Evolutionary conservation across 768 basidiomycete genomes (phyloP), one percentile per base, ranked within the genome.

Genomic region (Xerocomellus dryophilus): DNA sequence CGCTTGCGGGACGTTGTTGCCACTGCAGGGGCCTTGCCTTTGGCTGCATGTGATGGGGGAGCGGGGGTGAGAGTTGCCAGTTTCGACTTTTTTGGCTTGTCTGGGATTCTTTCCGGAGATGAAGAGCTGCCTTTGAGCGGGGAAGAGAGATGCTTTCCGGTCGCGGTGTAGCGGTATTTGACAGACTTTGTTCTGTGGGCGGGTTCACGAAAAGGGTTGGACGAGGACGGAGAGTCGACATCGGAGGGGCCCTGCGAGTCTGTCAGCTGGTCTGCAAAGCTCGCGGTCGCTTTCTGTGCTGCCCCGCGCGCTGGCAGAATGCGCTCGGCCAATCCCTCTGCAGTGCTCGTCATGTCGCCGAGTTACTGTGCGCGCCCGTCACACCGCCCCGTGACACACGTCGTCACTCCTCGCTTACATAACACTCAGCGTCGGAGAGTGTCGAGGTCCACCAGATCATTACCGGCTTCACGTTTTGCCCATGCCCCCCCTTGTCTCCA

Each of bases 141-240:
- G 14, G 69, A 70, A 40, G 70, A 72, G 8, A 59, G 70, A 6
- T 70, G 69, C 46, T 70, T 70, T 18, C 70, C 69, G 10, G 65
- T 63, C 44, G 66, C 70, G 6, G 46, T 66, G 50, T 70, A 70
- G 49, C 69, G 69, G 52, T 65, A 70, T 47, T 71, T 72, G 56
- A 70, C 62, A 36, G 59, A 56, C 53, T 62, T 66, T 56, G 66
- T 50, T 38, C 47, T 58, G 12, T 54, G 60, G 1, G 63, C 25
- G 1, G 69, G 65, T 21, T 63, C 68, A 8, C 61, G 61, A 42
- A 70, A 70, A 12, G 57, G 62, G 53, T 59, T 62, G 15, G 62
- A 57, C 4, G 64, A 31, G 0, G 51, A 25, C 0, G 61, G 53
- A 5, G 59, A 46, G 36, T 62, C 70, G 27, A 36, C 54, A 20